Base-by-base conservation (phyloP, 805 yeast genomes). In the Wickerhamiella shivajii region DNA sequence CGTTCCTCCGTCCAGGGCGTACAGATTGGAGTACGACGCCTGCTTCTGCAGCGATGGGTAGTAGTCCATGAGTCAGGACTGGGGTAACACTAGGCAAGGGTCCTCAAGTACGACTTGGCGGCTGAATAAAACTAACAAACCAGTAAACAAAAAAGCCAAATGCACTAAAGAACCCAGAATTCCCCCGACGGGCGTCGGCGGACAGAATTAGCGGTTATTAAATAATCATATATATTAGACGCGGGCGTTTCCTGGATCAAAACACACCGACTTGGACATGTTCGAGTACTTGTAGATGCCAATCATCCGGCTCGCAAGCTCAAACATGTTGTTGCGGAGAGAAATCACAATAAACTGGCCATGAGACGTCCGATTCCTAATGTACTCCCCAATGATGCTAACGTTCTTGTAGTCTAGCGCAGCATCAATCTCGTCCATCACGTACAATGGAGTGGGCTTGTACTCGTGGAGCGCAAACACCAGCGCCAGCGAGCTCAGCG, bases 371-470 rank as follows among this genome's bases (percentile, higher is more conserved):
- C 96, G 66, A 48, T 85, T 95, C 50, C 84, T 85, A 53, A 90
- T 90, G 52, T 90, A 92, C 49, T 85, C 87, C 3, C 98, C 99
- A 32, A 90, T 95, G 57, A 90, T 90, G 9, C 95, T 83, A 21
- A 90, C 98, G 47, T 90, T 90, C 52, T 96, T 65, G 59, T 90
- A 90, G 60, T 90, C 99, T 43, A 90, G 66, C 2, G 99, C 99
- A 1, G 99, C 98, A 60, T 90, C 98, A 45, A 90, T 90, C 59
- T 90, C 98, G 60, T 90, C 98, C 98, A 90, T 90, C 23, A 90
- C 97, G 52, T 90, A 90, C 31, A 90, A 59, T 5, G 98, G 98
- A 0, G 98, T 90, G 1, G 98, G 98, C 53, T 83, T 90, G 55
- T 83, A 90, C 45, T 80, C 78, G 54, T 90, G 98, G 18, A 90